These are phyloP conservation scores for Emergomyces orientalis DNA, from an alignment of 2,329 filamentous ascomycete genomes.

Conservation along the genomic window DNA sequence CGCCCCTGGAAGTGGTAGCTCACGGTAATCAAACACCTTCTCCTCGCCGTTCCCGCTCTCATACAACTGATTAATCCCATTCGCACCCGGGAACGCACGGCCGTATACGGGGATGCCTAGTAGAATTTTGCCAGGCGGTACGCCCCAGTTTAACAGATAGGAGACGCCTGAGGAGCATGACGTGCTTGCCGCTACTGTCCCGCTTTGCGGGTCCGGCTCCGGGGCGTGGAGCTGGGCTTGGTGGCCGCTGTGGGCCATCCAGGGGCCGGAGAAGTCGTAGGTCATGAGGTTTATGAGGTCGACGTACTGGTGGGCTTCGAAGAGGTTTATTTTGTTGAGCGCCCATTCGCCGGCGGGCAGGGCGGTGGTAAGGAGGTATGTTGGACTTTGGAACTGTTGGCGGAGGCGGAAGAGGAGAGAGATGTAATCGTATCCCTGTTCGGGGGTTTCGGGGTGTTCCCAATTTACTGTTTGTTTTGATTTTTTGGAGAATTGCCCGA, in stretches of 20 bases:
- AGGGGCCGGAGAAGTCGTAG: constrained; percentile 68
- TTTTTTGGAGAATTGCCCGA: neutral
- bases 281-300: constrained; percentile 72
- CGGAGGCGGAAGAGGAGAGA: constrained; percentile 58
- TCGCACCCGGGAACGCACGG: constrained; percentile 60
- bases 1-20: constrained; percentile 53
- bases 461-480: constrained; percentile 62
- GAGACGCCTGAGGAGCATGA: constrained; percentile 54
- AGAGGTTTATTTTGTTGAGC: constrained; percentile 60
- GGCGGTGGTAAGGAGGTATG: constrained; percentile 61
- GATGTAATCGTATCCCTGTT: constrained; percentile 62
- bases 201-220: constrained; percentile 40
- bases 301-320: constrained; percentile 53
- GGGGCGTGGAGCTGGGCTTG: constrained; percentile 65
- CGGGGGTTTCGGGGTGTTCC: constrained; percentile 60
- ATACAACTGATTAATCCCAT: constrained; percentile 50
- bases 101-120: constrained; percentile 69
- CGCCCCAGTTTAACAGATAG: constrained; percentile 56
- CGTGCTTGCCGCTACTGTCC: constrained; percentile 38
- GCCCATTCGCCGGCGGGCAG: constrained; percentile 59
- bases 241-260: constrained; percentile 59
- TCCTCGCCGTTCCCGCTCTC: constrained; percentile 44
- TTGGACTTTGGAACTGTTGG: constrained; percentile 56
- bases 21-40: constrained; percentile 63
- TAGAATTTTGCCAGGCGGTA: constrained; percentile 61